A percentile compares a stretch with the other conserved stretches of the same genome.
These are phyloP conservation scores for Dorcoceras hygrometricum DNA, from an alignment of 257 asterid species.

Conservation along the genomic window DNA sequence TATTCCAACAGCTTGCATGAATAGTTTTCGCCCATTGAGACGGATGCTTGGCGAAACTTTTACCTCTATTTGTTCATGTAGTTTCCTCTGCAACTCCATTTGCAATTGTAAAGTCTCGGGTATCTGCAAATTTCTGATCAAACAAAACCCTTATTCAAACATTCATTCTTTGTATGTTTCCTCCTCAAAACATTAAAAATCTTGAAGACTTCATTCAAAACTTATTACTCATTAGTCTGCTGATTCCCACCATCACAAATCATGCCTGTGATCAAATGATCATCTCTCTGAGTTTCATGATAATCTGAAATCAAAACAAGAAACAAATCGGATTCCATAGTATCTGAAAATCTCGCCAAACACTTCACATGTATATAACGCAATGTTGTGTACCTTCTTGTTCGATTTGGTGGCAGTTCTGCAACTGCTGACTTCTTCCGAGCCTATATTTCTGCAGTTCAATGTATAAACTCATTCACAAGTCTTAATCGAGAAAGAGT, in stretches of 20 bases:
- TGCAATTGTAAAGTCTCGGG: slow-evolving; percentile 69
- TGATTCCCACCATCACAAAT: slow-evolving; percentile 43
- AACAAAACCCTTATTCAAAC: slow-evolving; percentile 16
- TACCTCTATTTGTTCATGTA: slow-evolving; percentile 90
- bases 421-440: slow-evolving; percentile 66
- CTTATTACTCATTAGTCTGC: slow-evolving; percentile 63
- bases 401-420: slow-evolving; percentile 35
- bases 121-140: slow-evolving; percentile 47
- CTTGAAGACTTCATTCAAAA: slow-evolving; percentile 14
- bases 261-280: slow-evolving; percentile 26
- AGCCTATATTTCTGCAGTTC: slow-evolving; percentile 75
- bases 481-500: slow-evolving; percentile 4
- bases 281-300: slow-evolving; percentile 40
- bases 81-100: slow-evolving; percentile 91
- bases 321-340: slow-evolving; percentile 5
- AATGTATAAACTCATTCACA: slow-evolving; percentile 13
- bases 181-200: slow-evolving; percentile 2
- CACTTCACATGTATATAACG: slow-evolving; percentile 1
- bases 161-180: neutral
- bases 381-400: slow-evolving; percentile 44
- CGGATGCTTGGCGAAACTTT: neutral
- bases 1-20: neutral
- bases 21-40: too few species aligned
- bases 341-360: neutral
- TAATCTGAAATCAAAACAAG: slow-evolving; percentile 35